Conservation (phyloP, 2,329 filamentous ascomycete species). For the Aspergillus phoenicis region DNA sequence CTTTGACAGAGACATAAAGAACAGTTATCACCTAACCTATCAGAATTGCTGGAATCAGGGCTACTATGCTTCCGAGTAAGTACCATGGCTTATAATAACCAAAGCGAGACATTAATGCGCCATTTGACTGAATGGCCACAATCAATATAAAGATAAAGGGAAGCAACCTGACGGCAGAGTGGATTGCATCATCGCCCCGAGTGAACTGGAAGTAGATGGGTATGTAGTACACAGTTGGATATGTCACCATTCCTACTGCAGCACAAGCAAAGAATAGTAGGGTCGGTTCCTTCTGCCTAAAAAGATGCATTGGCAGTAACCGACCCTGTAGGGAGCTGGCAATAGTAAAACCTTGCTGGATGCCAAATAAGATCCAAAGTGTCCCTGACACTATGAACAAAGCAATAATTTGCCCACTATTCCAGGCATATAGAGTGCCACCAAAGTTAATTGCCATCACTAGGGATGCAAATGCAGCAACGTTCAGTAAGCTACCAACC, state of each 20-base stretch:
- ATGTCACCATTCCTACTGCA: conserved; percentile 24
- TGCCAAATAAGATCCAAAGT: conserved; percentile 46
- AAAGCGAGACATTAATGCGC: conserved; percentile 25
- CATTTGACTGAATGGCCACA: conserved; percentile 23
- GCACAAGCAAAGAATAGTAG: conserved; percentile 27
- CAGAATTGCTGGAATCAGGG: conserved; percentile 13
- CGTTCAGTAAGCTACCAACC: conserved; percentile 49
- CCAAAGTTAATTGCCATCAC: conserved; percentile 57
- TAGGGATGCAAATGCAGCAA: conserved; percentile 41
- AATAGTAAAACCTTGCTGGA: conserved; percentile 50
- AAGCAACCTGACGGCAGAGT: conserved; percentile 34
- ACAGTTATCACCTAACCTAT: conserved; percentile 16
- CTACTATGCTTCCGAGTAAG: conserved; percentile 26
- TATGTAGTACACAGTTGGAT: conserved; percentile 52
- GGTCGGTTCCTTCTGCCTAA: not conserved
- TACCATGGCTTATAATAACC: conserved; percentile 35
- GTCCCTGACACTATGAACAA: conserved; percentile 42
- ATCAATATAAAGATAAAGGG: conserved; percentile 31
- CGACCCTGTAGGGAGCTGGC: conserved; percentile 45
- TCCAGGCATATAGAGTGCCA: conserved; percentile 54
- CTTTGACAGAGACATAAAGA: no score
- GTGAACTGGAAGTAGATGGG: conserved; percentile 59
- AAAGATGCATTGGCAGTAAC: conserved; percentile 54
- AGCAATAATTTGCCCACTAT: conserved; percentile 30
- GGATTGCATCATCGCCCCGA: conserved; percentile 41